phyloP scores from a whole-genome alignment of 2,329 filamentous ascomycete species.

The Davidsoniella neocaledoniae region DNA sequence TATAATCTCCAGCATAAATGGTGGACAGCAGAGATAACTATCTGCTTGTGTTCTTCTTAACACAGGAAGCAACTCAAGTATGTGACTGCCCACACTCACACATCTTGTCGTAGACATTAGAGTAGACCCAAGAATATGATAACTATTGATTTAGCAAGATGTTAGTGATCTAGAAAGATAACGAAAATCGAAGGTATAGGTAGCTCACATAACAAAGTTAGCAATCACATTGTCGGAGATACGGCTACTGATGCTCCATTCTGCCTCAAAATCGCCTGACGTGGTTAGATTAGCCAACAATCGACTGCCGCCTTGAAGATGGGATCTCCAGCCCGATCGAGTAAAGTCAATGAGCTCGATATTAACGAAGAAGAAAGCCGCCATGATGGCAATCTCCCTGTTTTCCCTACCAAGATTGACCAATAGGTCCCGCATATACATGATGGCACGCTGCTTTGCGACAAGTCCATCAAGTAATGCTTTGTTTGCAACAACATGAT shows the following conservation, averaged over 20 bases:
- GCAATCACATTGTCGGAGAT: constrained; percentile 30
- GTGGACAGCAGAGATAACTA: constrained; percentile 27
- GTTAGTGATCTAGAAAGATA: neutral
- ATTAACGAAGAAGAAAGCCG: constrained; percentile 34
- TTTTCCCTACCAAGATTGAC: constrained; percentile 23
- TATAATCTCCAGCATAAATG: constrained; percentile 28
- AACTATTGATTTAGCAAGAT: constrained; percentile 18
- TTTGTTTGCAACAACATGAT: constrained; percentile 22
- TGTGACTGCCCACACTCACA: constrained; percentile 23
- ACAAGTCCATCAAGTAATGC: constrained; percentile 30
- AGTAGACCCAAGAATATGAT: constrained; percentile 25
- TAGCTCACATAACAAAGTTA: constrained; percentile 29
- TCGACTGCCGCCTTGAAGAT: constrained; percentile 28
- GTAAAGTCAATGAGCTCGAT: constrained; percentile 34
- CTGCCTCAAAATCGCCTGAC: constrained; percentile 16
- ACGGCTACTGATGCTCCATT: constrained; percentile 14
- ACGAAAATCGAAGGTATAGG: neutral
- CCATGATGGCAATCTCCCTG: constrained; percentile 30
- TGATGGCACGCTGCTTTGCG: constrained; percentile 31
- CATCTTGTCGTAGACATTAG: constrained; percentile 22
- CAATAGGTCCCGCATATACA: constrained; percentile 25
- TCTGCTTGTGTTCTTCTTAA: constrained; percentile 26
- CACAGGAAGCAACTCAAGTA: constrained; percentile 23
- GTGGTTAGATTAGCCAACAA: constrained; percentile 23
- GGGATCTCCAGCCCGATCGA: constrained; percentile 27